A percentile compares a stretch with the other conserved stretches of the same genome.
Evolutionary conservation across 352 stramenopile species (phyloP).

Genomic region (Peronospora farinosa): DNA sequence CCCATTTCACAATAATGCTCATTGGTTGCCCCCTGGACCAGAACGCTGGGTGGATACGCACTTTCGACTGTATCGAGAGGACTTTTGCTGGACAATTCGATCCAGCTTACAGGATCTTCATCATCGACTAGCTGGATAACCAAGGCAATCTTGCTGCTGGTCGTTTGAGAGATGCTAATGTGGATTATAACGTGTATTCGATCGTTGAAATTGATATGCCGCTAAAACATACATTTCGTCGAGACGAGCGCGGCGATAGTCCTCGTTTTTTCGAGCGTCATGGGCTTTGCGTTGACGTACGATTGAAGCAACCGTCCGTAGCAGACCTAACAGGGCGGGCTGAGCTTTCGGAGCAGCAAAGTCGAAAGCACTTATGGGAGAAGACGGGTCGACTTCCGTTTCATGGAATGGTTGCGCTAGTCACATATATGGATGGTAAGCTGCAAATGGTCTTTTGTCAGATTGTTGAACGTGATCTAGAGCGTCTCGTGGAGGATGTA

Average conservation of each 20-base stretch:
- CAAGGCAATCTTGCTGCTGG: constrained; percentile 11
- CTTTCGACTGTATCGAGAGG: constrained; percentile 41
- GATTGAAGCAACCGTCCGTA: constrained; percentile 23
- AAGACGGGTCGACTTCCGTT: constrained; percentile 27
- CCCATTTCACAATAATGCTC: constrained; percentile 32
- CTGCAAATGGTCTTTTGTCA: constrained; percentile 34
- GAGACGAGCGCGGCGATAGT: constrained; percentile 17
- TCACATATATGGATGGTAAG: constrained; percentile 10
- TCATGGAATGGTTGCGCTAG: constrained; percentile 34
- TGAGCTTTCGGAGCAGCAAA: constrained; percentile 7
- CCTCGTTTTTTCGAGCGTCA: constrained; percentile 17
- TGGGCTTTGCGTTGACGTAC: constrained; percentile 30
- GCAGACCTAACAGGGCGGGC: constrained; percentile 15
- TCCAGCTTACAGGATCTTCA: constrained; percentile 32
- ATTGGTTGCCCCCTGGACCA: constrained; percentile 36
- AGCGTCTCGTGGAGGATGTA: constrained; percentile 24
- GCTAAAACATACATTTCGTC: constrained; percentile 24
- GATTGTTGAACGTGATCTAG: constrained; percentile 28
- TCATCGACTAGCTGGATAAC: constrained; percentile 12
- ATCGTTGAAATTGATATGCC: constrained; percentile 15
- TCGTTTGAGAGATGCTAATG: constrained; percentile 18
- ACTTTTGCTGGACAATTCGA: constrained; percentile 32
- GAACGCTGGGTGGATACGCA: constrained; percentile 42
- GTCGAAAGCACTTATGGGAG: constrained; percentile 28
- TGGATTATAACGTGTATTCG: constrained; percentile 34